Evolutionary conservation across 2,329 filamentous ascomycete species (phyloP).

Genomic region (Claviceps capensis): DNA sequence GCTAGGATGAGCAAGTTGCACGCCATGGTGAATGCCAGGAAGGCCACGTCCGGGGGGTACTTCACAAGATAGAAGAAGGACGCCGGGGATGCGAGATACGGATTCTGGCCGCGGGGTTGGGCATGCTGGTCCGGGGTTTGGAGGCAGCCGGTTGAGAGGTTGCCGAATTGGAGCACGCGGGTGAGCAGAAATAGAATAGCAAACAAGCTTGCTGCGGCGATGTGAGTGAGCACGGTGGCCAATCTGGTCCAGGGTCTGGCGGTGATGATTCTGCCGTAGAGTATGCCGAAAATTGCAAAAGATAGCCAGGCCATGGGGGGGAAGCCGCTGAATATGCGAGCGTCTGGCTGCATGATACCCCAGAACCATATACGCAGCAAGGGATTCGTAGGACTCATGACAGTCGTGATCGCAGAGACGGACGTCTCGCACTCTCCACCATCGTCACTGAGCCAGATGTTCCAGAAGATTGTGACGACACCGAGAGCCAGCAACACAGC

Average conservation of each 20-base stretch:
- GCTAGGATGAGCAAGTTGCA: slow-evolving; percentile 26
- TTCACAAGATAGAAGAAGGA: slow-evolving; percentile 34
- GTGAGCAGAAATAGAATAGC: slow-evolving; percentile 26
- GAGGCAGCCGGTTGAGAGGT: slow-evolving; percentile 29
- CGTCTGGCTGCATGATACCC: slow-evolving; percentile 10
- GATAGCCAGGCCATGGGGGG: slow-evolving; percentile 33
- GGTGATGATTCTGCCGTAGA: slow-evolving; percentile 27
- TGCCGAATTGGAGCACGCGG: slow-evolving; percentile 26
- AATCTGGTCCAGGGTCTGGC: slow-evolving; percentile 17
- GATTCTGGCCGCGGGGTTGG: slow-evolving; percentile 19
- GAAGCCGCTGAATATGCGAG: slow-evolving; percentile 24
- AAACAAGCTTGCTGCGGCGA: slow-evolving; percentile 17
- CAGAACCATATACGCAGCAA: slow-evolving; percentile 29
- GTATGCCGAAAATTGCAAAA: slow-evolving; percentile 28
- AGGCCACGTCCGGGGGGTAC: slow-evolving; percentile 33
- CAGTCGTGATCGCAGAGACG: neutral
- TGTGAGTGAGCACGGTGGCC: slow-evolving; percentile 16
- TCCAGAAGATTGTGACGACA: slow-evolving; percentile 30
- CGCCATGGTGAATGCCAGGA: slow-evolving; percentile 27
- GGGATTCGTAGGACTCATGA: slow-evolving; percentile 9
- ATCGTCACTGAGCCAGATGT: slow-evolving; percentile 29
- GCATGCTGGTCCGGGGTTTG: slow-evolving; percentile 23
- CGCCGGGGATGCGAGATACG: slow-evolving; percentile 25
- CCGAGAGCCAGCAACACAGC: slow-evolving; percentile 18
- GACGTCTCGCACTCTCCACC: slow-evolving; percentile 21